A percentile compares a stretch with the other conserved stretches of the same genome.
phyloP scores from a whole-genome alignment of 2,329 filamentous ascomycete genomes.

The Colletotrichum spaethianum region DNA sequence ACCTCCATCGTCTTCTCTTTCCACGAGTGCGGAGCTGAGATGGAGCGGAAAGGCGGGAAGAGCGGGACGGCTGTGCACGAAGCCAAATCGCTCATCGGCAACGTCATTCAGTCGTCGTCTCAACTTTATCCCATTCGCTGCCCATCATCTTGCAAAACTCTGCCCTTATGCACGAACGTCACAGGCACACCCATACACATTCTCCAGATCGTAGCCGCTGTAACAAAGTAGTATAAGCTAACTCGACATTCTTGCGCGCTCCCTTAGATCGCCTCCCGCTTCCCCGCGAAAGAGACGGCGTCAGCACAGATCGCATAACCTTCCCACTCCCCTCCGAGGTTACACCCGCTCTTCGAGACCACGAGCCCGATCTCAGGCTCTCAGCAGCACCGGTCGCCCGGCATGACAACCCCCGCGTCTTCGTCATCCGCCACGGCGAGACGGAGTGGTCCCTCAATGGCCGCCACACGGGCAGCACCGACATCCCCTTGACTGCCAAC shows the following conservation, averaged over 20 bases:
- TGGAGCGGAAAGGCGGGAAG: slow-evolving; percentile 23
- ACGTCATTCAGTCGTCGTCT: slow-evolving; percentile 27
- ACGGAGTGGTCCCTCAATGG: slow-evolving; percentile 95
- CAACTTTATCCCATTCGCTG: not conserved
- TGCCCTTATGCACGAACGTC: slow-evolving; percentile 5
- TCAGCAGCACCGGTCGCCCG: not conserved
- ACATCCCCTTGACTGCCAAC: slow-evolving; percentile 86
- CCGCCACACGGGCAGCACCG: slow-evolving; percentile 86
- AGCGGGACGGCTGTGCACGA: slow-evolving; percentile 23
- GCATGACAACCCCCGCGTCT: slow-evolving; percentile 73
- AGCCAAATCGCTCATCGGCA: slow-evolving; percentile 17
- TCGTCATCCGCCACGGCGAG: slow-evolving; percentile 91
- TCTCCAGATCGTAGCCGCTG: not conserved
- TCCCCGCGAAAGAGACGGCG: not conserved
- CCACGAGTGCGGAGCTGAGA: slow-evolving; percentile 18
- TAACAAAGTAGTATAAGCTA: not conserved
- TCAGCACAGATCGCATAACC: slow-evolving; percentile 24
- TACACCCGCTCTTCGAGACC: slow-evolving; percentile 20
- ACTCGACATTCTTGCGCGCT: slow-evolving; percentile 2
- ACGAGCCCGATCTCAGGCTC: not conserved
- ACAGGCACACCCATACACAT: slow-evolving; percentile 1
- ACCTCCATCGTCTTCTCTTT: not conserved
- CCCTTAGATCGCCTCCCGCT: not conserved
- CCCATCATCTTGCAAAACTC: slow-evolving; percentile 1
- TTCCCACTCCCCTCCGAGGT: slow-evolving; percentile 14